phyloP scores from a whole-genome alignment of 768 basidiomycete species.

The Cyclocybe aegerita region DNA sequence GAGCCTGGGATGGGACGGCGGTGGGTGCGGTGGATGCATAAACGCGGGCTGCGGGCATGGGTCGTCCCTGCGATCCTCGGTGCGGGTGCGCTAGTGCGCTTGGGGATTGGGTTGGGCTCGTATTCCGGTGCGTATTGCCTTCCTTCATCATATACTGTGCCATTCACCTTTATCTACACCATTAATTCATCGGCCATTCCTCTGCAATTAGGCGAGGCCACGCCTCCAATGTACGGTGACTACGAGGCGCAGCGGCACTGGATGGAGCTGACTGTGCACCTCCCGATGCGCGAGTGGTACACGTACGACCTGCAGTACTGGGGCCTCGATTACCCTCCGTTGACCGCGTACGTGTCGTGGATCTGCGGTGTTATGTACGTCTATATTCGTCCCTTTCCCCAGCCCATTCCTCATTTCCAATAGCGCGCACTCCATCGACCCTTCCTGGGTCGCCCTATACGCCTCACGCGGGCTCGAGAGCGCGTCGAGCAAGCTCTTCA shows the following conservation, averaged over 20 bases:
- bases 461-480: constrained; percentile 74
- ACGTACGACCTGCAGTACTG: constrained; percentile 86
- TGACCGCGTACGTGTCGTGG: constrained; percentile 91
- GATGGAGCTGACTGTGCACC: constrained; percentile 87
- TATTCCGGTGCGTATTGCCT: constrained; percentile 69
- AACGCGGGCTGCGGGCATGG: constrained; percentile 55
- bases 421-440: constrained; percentile 40
- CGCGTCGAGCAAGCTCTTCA: constrained; percentile 64
- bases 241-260: constrained; percentile 94
- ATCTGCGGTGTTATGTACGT: constrained; percentile 75
- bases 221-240: constrained; percentile 87
- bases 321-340: constrained; percentile 93
- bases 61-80: constrained; percentile 58
- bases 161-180: background rate
- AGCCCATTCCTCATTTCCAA: background rate
- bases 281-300: constrained; percentile 82
- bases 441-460: constrained; percentile 70
- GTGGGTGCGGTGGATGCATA: constrained; percentile 84
- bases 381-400: background rate
- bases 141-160: background rate
- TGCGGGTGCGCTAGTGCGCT: constrained; percentile 58
- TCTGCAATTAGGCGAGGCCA: constrained; percentile 49
- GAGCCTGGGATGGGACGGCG: constrained; percentile 48
- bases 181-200: constrained; percentile 1
- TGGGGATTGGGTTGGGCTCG: constrained; percentile 68